Percentiles rank a stretch among this genome's conserved stretches.
Evolutionary conservation across 179 eudicot species (phyloP).

Genomic region (Beta corolliflora): DNA sequence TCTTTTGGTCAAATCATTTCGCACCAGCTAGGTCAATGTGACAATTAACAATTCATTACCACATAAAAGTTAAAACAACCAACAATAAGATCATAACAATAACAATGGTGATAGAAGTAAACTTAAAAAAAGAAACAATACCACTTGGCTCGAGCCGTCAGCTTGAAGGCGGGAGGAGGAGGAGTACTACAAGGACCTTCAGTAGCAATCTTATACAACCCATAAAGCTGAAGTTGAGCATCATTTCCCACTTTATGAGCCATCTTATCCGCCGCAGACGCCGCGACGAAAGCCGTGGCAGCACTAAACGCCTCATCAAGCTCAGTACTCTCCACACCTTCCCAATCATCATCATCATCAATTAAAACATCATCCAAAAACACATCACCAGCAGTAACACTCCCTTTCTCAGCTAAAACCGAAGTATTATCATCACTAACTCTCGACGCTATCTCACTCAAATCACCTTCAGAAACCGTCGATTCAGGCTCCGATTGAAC

Average conservation of each 20-base stretch:
- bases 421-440: constrained; percentile 42
- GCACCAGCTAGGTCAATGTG: neutral
- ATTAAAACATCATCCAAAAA: constrained; percentile 36
- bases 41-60: neutral
- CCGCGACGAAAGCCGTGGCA: constrained; percentile 88
- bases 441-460: constrained; percentile 42
- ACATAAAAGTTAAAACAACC: neutral
- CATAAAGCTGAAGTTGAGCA: constrained; percentile 78
- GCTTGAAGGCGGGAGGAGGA: constrained; percentile 71
- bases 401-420: constrained; percentile 38
- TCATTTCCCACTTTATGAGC: constrained; percentile 65
- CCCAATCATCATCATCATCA: constrained; percentile 88
- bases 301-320: constrained; percentile 87
- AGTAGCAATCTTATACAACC: constrained; percentile 83
- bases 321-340: constrained; percentile 94
- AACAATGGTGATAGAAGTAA: neutral
- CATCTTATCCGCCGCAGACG: constrained; percentile 68
- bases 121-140: constrained; percentile 17
- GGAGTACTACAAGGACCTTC: constrained; percentile 85
- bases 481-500: constrained; percentile 24
- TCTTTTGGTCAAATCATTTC: neutral
- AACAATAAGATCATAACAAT: neutral
- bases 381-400: constrained; percentile 30
- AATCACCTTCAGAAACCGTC: constrained; percentile 23
- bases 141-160: constrained; percentile 97